Conservation (phyloP, 371 early-diverging fungal genomes). For the Saksenaea oblongispora region DNA sequence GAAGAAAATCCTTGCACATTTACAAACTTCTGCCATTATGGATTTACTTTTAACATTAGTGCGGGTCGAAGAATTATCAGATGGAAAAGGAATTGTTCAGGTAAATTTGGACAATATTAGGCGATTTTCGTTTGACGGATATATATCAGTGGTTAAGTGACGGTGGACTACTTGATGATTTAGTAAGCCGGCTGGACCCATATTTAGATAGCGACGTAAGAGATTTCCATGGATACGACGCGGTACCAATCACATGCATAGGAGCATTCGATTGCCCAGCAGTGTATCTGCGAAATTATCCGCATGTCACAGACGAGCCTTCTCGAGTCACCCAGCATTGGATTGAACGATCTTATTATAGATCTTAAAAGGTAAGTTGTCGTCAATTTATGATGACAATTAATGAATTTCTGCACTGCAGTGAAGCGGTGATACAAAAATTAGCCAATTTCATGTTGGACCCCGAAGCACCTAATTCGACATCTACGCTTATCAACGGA, state of each 20-base stretch:
- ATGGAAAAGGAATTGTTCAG: slow-evolving; percentile 79
- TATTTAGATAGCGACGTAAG: slow-evolving; percentile 68
- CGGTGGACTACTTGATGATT: slow-evolving; percentile 71
- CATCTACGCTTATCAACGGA: slow-evolving; percentile 86
- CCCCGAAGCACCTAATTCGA: slow-evolving; percentile 69
- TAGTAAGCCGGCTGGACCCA: slow-evolving; percentile 84
- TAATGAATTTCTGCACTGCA: slow-evolving; percentile 15
- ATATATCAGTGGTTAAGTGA: slow-evolving; percentile 78
- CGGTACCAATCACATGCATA: slow-evolving; percentile 20
- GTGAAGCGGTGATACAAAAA: slow-evolving; percentile 65
- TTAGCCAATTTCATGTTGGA: slow-evolving; percentile 90
- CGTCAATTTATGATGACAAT: background rate
- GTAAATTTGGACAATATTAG: slow-evolving; percentile 29
- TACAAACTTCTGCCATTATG: slow-evolving; percentile 85
- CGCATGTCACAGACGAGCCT: slow-evolving; percentile 81
- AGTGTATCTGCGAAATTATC: slow-evolving; percentile 90
- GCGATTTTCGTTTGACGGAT: background rate
- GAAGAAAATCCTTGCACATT: slow-evolving; percentile 69
- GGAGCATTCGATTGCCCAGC: slow-evolving; percentile 86
- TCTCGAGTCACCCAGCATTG: slow-evolving; percentile 70
- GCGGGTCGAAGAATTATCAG: slow-evolving; percentile 86
- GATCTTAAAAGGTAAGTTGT: slow-evolving; percentile 73
- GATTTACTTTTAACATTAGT: slow-evolving; percentile 91
- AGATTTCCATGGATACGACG: background rate
- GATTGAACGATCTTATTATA: slow-evolving; percentile 68